These are phyloP conservation scores for Fagopyrum esculentum DNA, from an alignment of 148 eudicot genomes.

Conservation along the genomic window DNA sequence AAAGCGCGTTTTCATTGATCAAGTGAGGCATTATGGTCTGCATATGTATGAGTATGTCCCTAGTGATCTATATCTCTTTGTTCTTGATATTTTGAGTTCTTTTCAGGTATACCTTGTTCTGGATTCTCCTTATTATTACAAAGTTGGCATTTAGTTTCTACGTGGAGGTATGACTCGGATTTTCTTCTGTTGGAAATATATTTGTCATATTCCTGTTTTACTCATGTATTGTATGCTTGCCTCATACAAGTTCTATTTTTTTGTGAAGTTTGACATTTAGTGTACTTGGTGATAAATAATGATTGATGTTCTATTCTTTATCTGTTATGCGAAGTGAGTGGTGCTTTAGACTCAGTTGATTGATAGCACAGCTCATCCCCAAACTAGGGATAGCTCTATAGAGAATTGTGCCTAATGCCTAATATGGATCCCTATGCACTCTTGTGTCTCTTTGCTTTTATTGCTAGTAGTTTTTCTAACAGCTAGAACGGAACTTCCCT, in stretches of 20 bases:
- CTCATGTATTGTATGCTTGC: not conserved
- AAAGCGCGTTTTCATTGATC: constrained; percentile 89
- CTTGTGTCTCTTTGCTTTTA: not conserved
- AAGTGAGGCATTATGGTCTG: constrained; percentile 47
- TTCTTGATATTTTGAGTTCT: constrained; percentile 12
- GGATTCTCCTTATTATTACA: constrained; percentile 81
- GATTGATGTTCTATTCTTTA: not conserved
- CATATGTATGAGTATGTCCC: not conserved
- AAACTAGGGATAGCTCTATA: not conserved
- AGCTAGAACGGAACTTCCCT: not conserved
- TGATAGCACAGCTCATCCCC: not conserved
- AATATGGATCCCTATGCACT: not conserved
- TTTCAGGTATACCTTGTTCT: constrained; percentile 85
- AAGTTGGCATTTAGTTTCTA: constrained; percentile 93
- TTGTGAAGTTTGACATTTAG: not conserved
- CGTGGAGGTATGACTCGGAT: constrained; percentile 55
- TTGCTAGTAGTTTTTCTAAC: not conserved
- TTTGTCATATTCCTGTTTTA: not conserved
- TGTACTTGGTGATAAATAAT: not conserved
- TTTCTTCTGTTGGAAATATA: not conserved
- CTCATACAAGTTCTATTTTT: not conserved
- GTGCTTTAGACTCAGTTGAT: not conserved
- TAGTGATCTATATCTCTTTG: not conserved
- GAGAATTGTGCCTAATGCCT: not conserved
- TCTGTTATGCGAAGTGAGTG: not conserved